Base-by-base conservation (phyloP, 371 early-diverging fungal species). In the Blakeslea trispora region DNA sequence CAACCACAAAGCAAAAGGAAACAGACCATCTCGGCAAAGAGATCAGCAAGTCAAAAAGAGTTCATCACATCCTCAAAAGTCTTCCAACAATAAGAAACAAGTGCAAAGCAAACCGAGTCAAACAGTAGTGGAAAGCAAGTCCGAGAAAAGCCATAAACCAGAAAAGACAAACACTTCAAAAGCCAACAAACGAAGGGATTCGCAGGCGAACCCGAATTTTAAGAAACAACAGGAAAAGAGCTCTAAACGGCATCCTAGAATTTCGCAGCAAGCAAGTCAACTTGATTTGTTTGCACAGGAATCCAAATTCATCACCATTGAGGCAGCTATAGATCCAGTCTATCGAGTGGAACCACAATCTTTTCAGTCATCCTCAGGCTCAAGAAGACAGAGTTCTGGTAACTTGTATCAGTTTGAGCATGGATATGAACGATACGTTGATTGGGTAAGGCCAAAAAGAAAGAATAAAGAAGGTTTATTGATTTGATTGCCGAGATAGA, bases 351-450 rank as follows among this genome's bases (percentile, higher is more conserved):
- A 56, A 13, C 50, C 57, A 1, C 44, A 41, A 7, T 37, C 37
- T 37, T 14, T 13, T 37, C 13, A 13, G 37, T 7, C 37, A 8
- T 7, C 23, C 6, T 37, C 22, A 34, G 41, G 41, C 31, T 52
- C 31, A 37, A 49, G 42, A 39, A 52, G 53, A 21, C 8, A 18
- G 24, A 47, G 28, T 23, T 32, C 31, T 24, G 21, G 6, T 13
- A 34, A 37, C 9, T 32, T 23, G 17, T 48, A 37, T 14, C 28
- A 48, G 34, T 39, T 70, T n/a, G 64, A 66, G 19, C 76, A 75
- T 53, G 76, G 72, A 8, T 75, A 75, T 37, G 72, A 75, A 47
- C 57, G 71, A 23, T 75, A 75, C 37, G 59, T 75, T 42, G 68
- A 65, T 40, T 75, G 72, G 72, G 74, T 74, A 70, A 66, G 34